Conservation (phyloP, 352 stramenopile genomes). For the Phytophthora hybrid region DNA sequence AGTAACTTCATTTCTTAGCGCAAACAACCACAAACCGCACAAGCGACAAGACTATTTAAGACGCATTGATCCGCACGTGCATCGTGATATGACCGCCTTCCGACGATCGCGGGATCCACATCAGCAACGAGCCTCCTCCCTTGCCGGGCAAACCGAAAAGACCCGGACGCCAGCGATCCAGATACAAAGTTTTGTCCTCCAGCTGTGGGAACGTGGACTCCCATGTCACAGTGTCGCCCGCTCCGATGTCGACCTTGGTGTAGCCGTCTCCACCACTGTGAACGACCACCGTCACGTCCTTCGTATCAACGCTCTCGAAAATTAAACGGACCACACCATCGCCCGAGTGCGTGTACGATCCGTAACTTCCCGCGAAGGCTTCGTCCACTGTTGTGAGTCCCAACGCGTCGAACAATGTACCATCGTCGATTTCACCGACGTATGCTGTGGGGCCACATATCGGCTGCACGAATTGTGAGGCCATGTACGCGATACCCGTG, state of each 20-base stretch:
- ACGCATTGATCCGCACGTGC: slow-evolving; percentile 52
- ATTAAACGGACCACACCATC: slow-evolving; percentile 41
- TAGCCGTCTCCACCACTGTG: slow-evolving; percentile 37
- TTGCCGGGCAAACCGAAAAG: slow-evolving; percentile 28
- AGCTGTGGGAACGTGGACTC: slow-evolving; percentile 36
- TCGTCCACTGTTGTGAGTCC: slow-evolving; percentile 36
- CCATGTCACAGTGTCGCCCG: slow-evolving; percentile 36
- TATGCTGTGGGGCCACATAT: slow-evolving; percentile 56
- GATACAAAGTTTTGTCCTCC: slow-evolving; percentile 47
- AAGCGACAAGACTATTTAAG: slow-evolving; percentile 9
- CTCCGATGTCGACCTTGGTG: slow-evolving; percentile 28
- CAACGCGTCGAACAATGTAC: slow-evolving; percentile 46
- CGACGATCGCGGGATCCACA: slow-evolving; percentile 42
- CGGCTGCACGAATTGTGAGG: slow-evolving; percentile 57
- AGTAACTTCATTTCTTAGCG: no score
- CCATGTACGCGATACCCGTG: slow-evolving; percentile 55
- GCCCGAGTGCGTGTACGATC: slow-evolving; percentile 33
- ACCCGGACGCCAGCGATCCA: slow-evolving; percentile 51
- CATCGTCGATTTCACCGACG: slow-evolving; percentile 54
- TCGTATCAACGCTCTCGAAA: slow-evolving; percentile 43
- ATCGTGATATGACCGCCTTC: slow-evolving; percentile 54
- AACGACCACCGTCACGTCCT: slow-evolving; percentile 43
- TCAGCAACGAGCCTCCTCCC: slow-evolving; percentile 33
- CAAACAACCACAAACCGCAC: background rate
- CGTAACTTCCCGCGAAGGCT: slow-evolving; percentile 49